Evolutionary conservation across 2,329 filamentous ascomycete genomes (phyloP).

Genomic region (Chaetomium sp.): DNA sequence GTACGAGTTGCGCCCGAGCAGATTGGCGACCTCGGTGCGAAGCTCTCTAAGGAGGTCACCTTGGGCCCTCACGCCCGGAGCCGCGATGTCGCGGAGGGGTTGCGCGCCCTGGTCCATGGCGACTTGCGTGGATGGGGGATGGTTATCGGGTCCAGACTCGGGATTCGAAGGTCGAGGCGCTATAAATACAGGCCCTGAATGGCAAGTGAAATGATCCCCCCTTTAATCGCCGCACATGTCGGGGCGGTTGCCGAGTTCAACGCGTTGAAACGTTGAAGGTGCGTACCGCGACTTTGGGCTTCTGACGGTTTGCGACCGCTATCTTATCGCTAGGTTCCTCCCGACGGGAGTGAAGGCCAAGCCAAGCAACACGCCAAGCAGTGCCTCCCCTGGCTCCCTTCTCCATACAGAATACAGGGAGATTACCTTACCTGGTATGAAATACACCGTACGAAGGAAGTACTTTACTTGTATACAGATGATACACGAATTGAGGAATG

Average conservation of each 20-base stretch:
- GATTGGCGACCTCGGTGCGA: conserved; percentile 70
- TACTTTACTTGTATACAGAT: too few species aligned
- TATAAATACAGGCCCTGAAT: not conserved
- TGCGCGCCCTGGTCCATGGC: conserved; percentile 30
- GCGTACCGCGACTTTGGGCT: not conserved
- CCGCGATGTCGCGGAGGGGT: conserved; percentile 55
- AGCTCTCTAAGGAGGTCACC: conserved; percentile 62
- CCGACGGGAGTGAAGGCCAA: not conserved
- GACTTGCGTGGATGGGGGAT: not conserved
- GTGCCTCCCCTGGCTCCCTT: too few species aligned
- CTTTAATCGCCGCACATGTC: not conserved
- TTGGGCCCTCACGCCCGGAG: conserved; percentile 67
- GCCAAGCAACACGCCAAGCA: not conserved
- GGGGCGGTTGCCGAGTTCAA: not conserved
- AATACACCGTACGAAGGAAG: too few species aligned
- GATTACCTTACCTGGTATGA: too few species aligned
- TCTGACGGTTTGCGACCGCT: not conserved
- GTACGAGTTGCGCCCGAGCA: conserved; percentile 69
- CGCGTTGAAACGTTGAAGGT: not conserved
- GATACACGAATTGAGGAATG: too few species aligned
- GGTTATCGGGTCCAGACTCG: not conserved
- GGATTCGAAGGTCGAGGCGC: not conserved
- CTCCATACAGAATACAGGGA: too few species aligned
- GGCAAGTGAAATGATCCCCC: not conserved
- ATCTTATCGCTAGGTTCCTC: not conserved